Base-by-base conservation (phyloP, 371 early-diverging fungal genomes). In the Lichtheimia ornata region DNA sequence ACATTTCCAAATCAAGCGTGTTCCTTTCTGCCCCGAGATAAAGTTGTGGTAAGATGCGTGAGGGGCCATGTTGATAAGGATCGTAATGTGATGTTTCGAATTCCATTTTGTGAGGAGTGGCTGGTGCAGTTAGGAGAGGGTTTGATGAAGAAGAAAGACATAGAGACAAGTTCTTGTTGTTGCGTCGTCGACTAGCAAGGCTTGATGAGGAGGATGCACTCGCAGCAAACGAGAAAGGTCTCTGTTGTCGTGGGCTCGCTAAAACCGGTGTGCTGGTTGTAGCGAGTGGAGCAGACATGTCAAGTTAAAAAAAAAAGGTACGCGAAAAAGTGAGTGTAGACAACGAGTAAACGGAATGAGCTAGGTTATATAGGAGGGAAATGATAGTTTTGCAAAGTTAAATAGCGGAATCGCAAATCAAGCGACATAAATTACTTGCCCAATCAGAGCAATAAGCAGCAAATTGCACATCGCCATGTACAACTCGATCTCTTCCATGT, bases 11-110 rank as follows among this genome's bases (percentile, higher is more conserved):
- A 66, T 81, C 78, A 5, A 66, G 57, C 15, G 88, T 85, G 66
- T 87, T 90, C 40, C 66, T 60, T 62, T 84, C 88, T 52, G 83
- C 84, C n/a, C 93, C 92, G 22, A 93, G 74, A 62, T 86, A 91
- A 14, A 93, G 77, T 44, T 80, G 66, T 17, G 86, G 85, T 66
- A 94, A 76, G 43, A 94, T 91, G 30, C 70, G 63, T 15, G 74
- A 69, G 11, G 87, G 87, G 2, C 81, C 84, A 28, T 71, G 49
- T 2, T 59, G 69, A 61, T 85, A 85, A 2, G 79, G 76, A 61
- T 70, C 66, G 5, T 54, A 44, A 35, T 72, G 53, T 47, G 56
- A 27, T 41, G 49, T 25, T 41, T 50, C 50, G 52, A 56, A 56
- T 24, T 56, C 42, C 45, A 56, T 44, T 22, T 17, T 40, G 25